Percentiles rank a stretch among this genome's conserved stretches.
phyloP scores from a whole-genome alignment of 2,329 filamentous ascomycete genomes.

The Trichoderma lentiforme region DNA sequence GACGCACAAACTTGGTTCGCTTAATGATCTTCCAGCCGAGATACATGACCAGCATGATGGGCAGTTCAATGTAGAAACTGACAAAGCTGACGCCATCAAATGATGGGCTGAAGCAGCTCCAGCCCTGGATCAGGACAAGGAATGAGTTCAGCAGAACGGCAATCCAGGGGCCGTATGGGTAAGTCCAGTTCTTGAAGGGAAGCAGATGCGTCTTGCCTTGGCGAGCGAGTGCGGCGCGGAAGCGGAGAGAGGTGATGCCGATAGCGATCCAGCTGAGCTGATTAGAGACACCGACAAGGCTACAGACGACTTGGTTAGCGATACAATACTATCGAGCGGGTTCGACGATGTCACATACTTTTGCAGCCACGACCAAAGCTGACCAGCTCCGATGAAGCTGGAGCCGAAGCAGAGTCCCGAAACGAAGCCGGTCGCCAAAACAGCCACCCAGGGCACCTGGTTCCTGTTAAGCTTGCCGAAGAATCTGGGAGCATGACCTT shows the following conservation, averaged over 20 bases:
- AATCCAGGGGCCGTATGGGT: conserved; percentile 58
- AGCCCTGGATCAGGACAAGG: conserved; percentile 62
- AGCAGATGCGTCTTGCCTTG: conserved; percentile 60
- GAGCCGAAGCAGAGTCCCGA: conserved; percentile 61
- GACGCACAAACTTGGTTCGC: conserved; percentile 54
- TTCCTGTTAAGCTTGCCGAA: conserved; percentile 42
- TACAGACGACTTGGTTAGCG: neutral
- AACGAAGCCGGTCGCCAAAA: conserved; percentile 53
- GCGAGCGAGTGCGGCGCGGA: conserved; percentile 53
- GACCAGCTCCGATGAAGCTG: conserved; percentile 62
- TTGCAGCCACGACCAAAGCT: conserved; percentile 65
- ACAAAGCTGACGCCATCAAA: conserved; percentile 61
- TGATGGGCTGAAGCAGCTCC: conserved; percentile 57
- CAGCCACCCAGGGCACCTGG: conserved; percentile 39
- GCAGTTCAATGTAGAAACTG: conserved; percentile 61
- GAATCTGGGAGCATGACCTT: conserved; percentile 52
- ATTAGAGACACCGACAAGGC: conserved; percentile 62
- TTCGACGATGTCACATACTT: conserved; percentile 45
- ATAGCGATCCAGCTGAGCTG: conserved; percentile 66
- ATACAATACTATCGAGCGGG: neutral
- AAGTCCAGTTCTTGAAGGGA: conserved; percentile 65
- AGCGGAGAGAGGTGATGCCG: conserved; percentile 61
- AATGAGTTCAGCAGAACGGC: conserved; percentile 56
- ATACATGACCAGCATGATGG: conserved; percentile 61
- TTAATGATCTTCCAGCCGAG: conserved; percentile 69